Base-by-base conservation (phyloP, 306 rosid species). In the Astragalus glycyphyllos region DNA sequence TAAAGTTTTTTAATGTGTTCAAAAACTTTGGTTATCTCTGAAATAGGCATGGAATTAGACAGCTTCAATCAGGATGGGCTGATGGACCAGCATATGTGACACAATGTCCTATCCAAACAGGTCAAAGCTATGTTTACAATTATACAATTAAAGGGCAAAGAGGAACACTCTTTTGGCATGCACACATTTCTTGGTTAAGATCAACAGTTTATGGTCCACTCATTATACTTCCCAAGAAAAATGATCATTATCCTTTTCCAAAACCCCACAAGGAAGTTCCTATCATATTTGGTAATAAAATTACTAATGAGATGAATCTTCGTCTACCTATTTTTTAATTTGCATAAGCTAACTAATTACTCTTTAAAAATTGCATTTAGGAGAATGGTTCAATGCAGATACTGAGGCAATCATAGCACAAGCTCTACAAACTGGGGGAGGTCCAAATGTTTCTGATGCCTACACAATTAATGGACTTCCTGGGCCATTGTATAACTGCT, bases 351-450 rank as follows among this genome's bases (percentile, higher is more conserved):
- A 51, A 74, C n/a, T 55, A 49, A 40, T 7, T 29, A 61, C 35
- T 44, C 32, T 71, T 41, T 53, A 4, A 6, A 6, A 6, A 34
- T 5, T 9, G 48, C 4, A 66, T 78, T 29, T 35, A 91, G 97
- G 97, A n/a, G 96, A 91, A 80, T 88, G 96, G 96, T 88, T 84
- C 84, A 91, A 88, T 78, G 76, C 82, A 14, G 86, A 88, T 70
- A 46, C 96, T 41, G 95, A 90, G 72, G 88, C 89, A 68, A 77
- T 90, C 16, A 85, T 90, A 44, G 40, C 38, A 13, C 86, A 88
- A 48, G 97, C 97, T 11, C 4, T 83, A 37, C 82, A 81, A 76
- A 86, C 81, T 0, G 95, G 95, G 10, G 95, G 95, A 32, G 92
- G 89, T 17, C 92, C 95, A 45, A 90, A 88, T 68, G 97, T 90